phyloP scores from a whole-genome alignment of 495 filamentous ascomycete genomes.

The Apiosordaria backusii region DNA sequence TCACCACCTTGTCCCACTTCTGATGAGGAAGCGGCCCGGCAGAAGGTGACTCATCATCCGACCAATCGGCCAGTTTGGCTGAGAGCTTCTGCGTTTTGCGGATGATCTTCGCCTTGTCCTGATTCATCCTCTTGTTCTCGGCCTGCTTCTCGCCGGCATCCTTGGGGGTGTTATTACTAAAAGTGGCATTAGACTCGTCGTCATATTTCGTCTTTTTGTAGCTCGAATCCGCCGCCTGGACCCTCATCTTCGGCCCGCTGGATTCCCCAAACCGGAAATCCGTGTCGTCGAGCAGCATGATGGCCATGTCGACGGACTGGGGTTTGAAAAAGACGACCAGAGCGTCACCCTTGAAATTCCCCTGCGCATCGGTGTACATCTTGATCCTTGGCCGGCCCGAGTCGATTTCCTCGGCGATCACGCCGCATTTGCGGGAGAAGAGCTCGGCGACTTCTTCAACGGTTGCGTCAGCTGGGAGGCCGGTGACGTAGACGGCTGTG shows the following conservation, averaged over 20 bases:
- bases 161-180: no score
- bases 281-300: conserved; percentile 87
- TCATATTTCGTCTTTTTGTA: conserved; percentile 69
- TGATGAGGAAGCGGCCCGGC: no score
- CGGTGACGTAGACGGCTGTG: conserved; percentile 85
- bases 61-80: conserved; percentile 90
- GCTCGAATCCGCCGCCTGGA: conserved; percentile 79
- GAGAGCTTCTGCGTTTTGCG: conserved; percentile 82
- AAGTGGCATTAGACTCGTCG: no score
- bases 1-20: conserved; percentile 75
- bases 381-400: conserved; percentile 82
- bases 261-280: conserved; percentile 66
- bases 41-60: conserved; percentile 73
- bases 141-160: conserved; percentile 30
- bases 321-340: conserved; percentile 92
- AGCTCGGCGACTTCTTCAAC: conserved; percentile 74
- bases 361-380: conserved; percentile 79
- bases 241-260: conserved; percentile 61
- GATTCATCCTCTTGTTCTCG: conserved; percentile 29
- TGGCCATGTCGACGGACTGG: conserved; percentile 83
- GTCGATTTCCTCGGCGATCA: conserved; percentile 93
- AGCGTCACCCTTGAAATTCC: conserved; percentile 88
- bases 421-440: conserved; percentile 82
- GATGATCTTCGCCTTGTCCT: conserved; percentile 82
- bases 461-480: conserved; percentile 71